phyloP scores from a whole-genome alignment of 106 monocot genomes.

The Platanthera guangdongensis region DNA sequence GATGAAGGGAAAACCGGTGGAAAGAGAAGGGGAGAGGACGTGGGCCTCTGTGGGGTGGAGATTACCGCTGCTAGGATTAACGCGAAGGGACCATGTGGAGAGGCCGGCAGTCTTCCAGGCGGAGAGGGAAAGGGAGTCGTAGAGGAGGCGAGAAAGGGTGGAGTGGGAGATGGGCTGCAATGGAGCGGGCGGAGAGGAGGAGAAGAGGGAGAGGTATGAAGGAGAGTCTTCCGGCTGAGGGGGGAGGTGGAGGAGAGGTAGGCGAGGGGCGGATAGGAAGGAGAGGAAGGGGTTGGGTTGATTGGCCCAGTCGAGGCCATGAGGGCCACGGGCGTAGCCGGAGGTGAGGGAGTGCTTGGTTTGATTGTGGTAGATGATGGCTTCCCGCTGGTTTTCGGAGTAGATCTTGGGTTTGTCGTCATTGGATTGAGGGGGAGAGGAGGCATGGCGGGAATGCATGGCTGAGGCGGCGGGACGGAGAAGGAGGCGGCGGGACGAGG shows the following conservation, averaged over 20 bases:
- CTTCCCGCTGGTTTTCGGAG: conserved; percentile 2
- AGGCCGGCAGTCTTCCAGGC: conserved; percentile 81
- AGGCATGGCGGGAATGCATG: conserved; percentile 5
- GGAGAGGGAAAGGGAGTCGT: conserved; percentile 90
- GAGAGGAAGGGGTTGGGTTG: conserved; percentile 96
- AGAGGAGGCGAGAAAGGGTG: conserved; percentile 66
- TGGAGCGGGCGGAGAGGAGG: conserved; percentile 14
- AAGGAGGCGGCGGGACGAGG: neutral
- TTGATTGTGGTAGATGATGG: conserved; percentile 58
- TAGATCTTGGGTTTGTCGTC: neutral
- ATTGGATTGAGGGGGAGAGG: too few species aligned
- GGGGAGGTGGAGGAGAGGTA: conserved; percentile 29
- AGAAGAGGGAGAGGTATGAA: conserved; percentile 21
- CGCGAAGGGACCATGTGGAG: conserved; percentile 97
- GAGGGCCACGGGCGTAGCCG: conserved; percentile 83
- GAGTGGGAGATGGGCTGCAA: conserved; percentile 31
- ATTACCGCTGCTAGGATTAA: conserved; percentile 97
- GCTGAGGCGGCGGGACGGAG: conserved; percentile 2
- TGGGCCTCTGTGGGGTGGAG: conserved; percentile 97
- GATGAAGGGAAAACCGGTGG: conserved; percentile 30
- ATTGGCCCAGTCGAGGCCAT: conserved; percentile 94
- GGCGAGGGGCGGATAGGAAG: conserved; percentile 28
- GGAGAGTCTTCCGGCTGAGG: conserved; percentile 15
- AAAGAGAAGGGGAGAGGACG: conserved; percentile 29
- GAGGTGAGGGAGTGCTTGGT: conserved; percentile 82